A percentile compares a stretch with the other conserved stretches of the same genome.
Conservation (phyloP, 169 alveolate genomes). For the Plasmodium cynomolgi region DNA sequence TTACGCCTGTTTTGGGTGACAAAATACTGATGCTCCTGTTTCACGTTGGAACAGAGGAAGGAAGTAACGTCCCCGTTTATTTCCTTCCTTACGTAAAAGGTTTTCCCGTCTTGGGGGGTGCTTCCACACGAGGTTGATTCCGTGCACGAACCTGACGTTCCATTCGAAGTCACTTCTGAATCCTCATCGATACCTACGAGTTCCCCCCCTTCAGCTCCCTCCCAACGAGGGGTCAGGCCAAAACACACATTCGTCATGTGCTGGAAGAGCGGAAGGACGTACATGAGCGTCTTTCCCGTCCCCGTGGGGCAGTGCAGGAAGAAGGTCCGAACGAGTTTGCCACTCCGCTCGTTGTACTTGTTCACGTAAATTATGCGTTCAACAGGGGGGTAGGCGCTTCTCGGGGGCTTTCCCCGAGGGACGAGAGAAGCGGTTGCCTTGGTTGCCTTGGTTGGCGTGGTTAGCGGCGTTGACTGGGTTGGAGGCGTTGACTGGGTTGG, state of each 20-base stretch:
- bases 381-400: neutral
- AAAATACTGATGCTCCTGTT: constrained; percentile 2
- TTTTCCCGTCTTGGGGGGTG: neutral
- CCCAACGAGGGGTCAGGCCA: neutral
- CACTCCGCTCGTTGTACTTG: constrained; percentile 16
- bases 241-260: constrained; percentile 18
- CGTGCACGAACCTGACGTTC: neutral
- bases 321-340: constrained; percentile 37
- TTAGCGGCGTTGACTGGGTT: neutral
- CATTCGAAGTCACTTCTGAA: neutral
- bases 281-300: constrained; percentile 57
- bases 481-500: neutral
- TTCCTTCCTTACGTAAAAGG: constrained; percentile 17
- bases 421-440: neutral
- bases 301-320: constrained; percentile 70
- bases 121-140: neutral
- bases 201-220: neutral
- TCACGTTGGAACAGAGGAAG: neutral
- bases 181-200: neutral
- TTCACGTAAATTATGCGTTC: constrained; percentile 40
- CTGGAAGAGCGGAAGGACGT: constrained; percentile 39
- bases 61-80: constrained; percentile 24
- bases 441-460: neutral
- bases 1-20: neutral
- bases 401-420: neutral